These are phyloP conservation scores for Solanum arcanum DNA, from an alignment of 257 asterid species.

Conservation along the genomic window DNA sequence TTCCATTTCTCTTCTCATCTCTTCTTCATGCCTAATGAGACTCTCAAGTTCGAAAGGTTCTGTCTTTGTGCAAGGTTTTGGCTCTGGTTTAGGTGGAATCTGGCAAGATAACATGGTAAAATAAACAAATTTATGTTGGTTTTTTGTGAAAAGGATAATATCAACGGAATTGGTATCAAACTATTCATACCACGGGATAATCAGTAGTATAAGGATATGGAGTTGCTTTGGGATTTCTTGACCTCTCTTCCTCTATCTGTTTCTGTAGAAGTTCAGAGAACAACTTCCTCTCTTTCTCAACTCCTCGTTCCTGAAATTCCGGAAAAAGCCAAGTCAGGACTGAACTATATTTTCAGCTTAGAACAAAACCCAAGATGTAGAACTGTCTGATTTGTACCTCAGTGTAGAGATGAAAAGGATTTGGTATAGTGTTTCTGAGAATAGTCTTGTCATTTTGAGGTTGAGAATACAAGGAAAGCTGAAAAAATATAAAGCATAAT, in stretches of 20 bases:
- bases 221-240: conserved; percentile 68
- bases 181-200: conserved; percentile 63
- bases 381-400: conserved; percentile 30
- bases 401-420: conserved; percentile 88
- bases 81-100: conserved; percentile 94
- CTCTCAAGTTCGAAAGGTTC: conserved; percentile 87
- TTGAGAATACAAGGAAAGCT: conserved; percentile 80
- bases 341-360: background rate
- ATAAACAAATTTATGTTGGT: background rate
- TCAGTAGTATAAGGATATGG: conserved; percentile 98
- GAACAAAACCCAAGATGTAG: background rate
- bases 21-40: conserved; percentile 81
- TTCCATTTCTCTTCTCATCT: conserved; percentile 75
- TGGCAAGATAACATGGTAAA: conserved; percentile 7
- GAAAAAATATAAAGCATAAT: conserved; percentile 1
- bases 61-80: conserved; percentile 81
- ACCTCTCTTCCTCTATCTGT: conserved; percentile 73
- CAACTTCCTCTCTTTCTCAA: conserved; percentile 60
- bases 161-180: background rate
- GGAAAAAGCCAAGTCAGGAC: background rate
- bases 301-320: conserved; percentile 67
- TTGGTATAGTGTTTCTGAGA: conserved; percentile 52
- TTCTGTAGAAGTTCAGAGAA: conserved; percentile 53
- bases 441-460: conserved; percentile 46
- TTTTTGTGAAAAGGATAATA: background rate